Conservation (phyloP, 2,329 filamentous ascomycete genomes). For the Berkeleyomyces basicola region DNA sequence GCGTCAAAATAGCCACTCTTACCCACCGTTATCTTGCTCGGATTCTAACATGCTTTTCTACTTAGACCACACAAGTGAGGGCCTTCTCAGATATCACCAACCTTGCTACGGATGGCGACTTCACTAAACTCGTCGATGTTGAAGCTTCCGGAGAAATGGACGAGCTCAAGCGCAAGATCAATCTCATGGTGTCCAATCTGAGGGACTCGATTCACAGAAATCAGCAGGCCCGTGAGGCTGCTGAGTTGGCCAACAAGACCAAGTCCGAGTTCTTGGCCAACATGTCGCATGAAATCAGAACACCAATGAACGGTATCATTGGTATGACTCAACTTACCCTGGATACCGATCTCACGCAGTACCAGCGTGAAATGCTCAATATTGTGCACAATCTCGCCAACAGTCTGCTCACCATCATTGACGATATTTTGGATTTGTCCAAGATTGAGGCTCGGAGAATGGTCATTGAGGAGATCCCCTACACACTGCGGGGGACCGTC, state of each 20-base stretch:
- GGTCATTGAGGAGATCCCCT: slow-evolving; percentile 96
- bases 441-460: slow-evolving; percentile 91
- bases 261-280: slow-evolving; percentile 98
- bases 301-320: slow-evolving; percentile 94
- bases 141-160: slow-evolving; percentile 98
- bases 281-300: slow-evolving; percentile 97
- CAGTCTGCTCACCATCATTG: slow-evolving; percentile 90
- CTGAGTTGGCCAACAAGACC: slow-evolving; percentile 91
- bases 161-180: slow-evolving; percentile 97
- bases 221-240: slow-evolving; percentile 85
- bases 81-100: slow-evolving; percentile 99
- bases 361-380: slow-evolving; percentile 95
- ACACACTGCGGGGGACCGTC: slow-evolving; percentile 82
- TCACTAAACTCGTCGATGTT: slow-evolving; percentile 90
- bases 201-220: slow-evolving; percentile 94
- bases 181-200: slow-evolving; percentile 94
- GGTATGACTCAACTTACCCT: slow-evolving; percentile 95
- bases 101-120: slow-evolving; percentile 88
- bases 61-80: slow-evolving; percentile 73
- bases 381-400: slow-evolving; percentile 95
- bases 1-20: slow-evolving; percentile 15
- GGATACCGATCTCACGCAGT: slow-evolving; percentile 85
- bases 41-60: slow-evolving; percentile 25
- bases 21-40: background rate
- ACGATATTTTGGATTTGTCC: slow-evolving; percentile 59